These are phyloP conservation scores for Tremella fuciformis DNA, from an alignment of 768 basidiomycete genomes.

Conservation along the genomic window DNA sequence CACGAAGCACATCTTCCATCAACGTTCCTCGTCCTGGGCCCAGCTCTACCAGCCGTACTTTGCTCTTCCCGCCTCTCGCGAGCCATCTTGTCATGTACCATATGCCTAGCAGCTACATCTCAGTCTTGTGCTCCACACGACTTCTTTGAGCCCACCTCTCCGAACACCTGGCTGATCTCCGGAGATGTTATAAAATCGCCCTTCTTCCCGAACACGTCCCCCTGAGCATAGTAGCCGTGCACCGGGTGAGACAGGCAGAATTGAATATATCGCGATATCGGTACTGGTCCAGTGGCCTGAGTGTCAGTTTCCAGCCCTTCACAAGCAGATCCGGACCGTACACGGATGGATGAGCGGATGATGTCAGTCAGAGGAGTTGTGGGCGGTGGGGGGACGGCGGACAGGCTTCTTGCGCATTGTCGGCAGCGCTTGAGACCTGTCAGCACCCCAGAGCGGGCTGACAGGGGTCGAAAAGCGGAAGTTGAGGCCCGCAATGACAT, in stretches of 20 bases:
- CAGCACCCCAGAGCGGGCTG: background rate
- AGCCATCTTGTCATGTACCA: conserved; percentile 82
- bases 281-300: conserved; percentile 83
- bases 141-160: conserved; percentile 64
- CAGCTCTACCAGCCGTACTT: conserved; percentile 77
- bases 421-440: conserved; percentile 1
- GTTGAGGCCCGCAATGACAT: too few relatives aligned
- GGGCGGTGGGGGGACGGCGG: background rate
- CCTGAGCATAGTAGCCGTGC: conserved; percentile 81
- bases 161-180: conserved; percentile 93
- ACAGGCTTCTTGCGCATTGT: background rate
- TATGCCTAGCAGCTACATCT: conserved; percentile 70
- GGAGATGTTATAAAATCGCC: conserved; percentile 97
- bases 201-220: conserved; percentile 74
- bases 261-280: conserved; percentile 86
- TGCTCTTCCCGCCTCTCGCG: conserved; percentile 56
- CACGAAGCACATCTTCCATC: conserved; percentile 82
- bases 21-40: conserved; percentile 92
- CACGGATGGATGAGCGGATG: conserved; percentile 1
- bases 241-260: conserved; percentile 84
- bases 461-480: too few relatives aligned
- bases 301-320: background rate
- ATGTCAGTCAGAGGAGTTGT: background rate
- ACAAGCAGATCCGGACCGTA: background rate
- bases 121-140: background rate